These are phyloP conservation scores for Crithidia expoeki DNA, from an alignment of 208 protist species.

Conservation along the genomic window DNA sequence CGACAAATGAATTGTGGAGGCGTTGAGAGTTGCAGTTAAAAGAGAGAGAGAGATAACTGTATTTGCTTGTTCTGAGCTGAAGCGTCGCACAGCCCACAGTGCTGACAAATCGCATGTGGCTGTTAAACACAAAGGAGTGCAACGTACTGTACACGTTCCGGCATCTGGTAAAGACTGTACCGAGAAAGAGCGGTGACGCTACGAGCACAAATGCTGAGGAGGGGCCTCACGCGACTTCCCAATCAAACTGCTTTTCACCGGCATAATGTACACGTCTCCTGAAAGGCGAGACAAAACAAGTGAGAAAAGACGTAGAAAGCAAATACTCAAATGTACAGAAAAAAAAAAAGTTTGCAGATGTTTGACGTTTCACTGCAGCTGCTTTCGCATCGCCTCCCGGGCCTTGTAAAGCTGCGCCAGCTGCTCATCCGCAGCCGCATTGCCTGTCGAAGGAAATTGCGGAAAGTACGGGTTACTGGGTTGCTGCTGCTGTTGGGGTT, in stretches of 20 bases:
- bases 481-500: neutral
- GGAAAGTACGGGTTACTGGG: constrained; percentile 66
- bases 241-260: neutral
- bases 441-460: constrained; percentile 72
- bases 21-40: too few relatives aligned
- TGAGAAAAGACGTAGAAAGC: neutral
- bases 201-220: too few relatives aligned
- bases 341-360: neutral
- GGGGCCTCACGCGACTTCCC: too few relatives aligned
- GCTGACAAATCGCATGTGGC: too few relatives aligned
- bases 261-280: constrained; percentile 3
- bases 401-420: constrained; percentile 76
- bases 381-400: constrained; percentile 69
- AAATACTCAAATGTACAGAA: neutral
- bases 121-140: too few relatives aligned
- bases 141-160: too few relatives aligned
- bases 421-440: constrained; percentile 74
- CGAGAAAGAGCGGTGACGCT: neutral
- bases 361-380: constrained; percentile 36
- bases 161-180: too few relatives aligned
- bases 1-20: too few relatives aligned
- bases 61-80: too few relatives aligned
- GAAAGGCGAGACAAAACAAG: neutral
- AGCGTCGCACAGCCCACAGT: too few relatives aligned
- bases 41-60: too few relatives aligned